phyloP scores from a whole-genome alignment of 345 rosid genomes.

The Gossypium raimondii region DNA sequence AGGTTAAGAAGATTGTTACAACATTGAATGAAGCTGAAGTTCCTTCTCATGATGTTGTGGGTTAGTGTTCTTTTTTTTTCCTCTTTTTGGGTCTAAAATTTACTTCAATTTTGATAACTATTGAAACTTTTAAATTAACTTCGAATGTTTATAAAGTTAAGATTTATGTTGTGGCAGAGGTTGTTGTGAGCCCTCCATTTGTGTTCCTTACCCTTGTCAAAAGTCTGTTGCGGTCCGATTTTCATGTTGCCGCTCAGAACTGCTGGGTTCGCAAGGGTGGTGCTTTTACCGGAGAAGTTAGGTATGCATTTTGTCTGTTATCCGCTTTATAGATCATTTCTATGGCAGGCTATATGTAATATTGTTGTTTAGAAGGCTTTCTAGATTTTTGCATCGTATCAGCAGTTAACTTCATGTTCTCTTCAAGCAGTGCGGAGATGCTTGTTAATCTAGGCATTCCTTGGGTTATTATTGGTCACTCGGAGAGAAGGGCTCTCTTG shows the following conservation, averaged over 20 bases:
- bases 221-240: slow-evolving; percentile 42
- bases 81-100: too few relatives aligned
- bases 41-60: slow-evolving; percentile 60
- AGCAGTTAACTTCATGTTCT: not conserved
- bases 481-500: slow-evolving; percentile 58
- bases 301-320: slow-evolving; percentile 26
- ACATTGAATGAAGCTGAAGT: slow-evolving; percentile 59
- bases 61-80: slow-evolving; percentile 21
- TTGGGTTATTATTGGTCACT: slow-evolving; percentile 70
- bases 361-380: not conserved
- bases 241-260: slow-evolving; percentile 64
- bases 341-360: not conserved
- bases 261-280: slow-evolving; percentile 75
- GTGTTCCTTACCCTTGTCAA: slow-evolving; percentile 54
- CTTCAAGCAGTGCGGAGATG: slow-evolving; percentile 56
- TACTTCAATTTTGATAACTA: not conserved
- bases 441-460: slow-evolving; percentile 54
- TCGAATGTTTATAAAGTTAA: not conserved
- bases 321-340: not conserved
- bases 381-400: not conserved
- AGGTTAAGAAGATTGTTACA: slow-evolving; percentile 66
- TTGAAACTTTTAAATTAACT: not conserved
- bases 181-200: slow-evolving; percentile 71
- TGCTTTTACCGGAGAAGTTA: slow-evolving; percentile 65
- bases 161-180: slow-evolving; percentile 39